Base-by-base conservation (phyloP, 2,329 filamentous ascomycete species). In the Cladosporium sp. region DNA sequence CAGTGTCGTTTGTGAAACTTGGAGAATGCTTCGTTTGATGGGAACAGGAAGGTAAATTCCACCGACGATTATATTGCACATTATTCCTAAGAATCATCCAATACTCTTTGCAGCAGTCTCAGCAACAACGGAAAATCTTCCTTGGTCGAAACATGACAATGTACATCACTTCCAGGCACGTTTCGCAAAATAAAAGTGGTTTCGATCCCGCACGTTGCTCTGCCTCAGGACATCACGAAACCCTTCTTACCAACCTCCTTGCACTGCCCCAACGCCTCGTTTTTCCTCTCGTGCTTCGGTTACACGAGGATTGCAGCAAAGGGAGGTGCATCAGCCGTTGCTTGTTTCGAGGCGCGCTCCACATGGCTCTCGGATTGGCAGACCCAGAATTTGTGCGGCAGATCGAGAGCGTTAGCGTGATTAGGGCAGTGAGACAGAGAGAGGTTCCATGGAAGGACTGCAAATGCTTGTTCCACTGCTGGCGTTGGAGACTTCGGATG, bases 231-330 rank as follows among this genome's bases (percentile, higher is more conserved):
- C 40, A 21, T 10, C 12, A 21, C 37, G n/a, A 18, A n/a, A 23
- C 40, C 40, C 40, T 46, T 21, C 2, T 21, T 21, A 46, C 40
- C 40, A 46, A 46, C 40, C 40, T 46, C 40, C 40, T 46, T 46
- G 56, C 56, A 59, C 56, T 59, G 56, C 56, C 56, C 56, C 56
- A 59, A 59, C 56, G 56, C 31, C 52, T 29, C 52, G 11, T 55
- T 46, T 21, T 33, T 11, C 31, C 12, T 46, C 40, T 46, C 21
- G 40, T 11, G 40, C 18, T 55, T 59, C 56, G 52, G 56, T 44
- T 44, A 59, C 35, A 59, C 35, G 29, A 12, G 11, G 44, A 29
- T 40, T 16, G 57, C 49, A 18, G 18, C 37, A 40, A 40, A 26
- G 57, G 28, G 10, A 21, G 12, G 26, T 31, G n/a, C 18, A 33